Evolutionary conservation across 2,329 filamentous ascomycete genomes (phyloP).

Genomic region (Alternaria incomplexa): DNA sequence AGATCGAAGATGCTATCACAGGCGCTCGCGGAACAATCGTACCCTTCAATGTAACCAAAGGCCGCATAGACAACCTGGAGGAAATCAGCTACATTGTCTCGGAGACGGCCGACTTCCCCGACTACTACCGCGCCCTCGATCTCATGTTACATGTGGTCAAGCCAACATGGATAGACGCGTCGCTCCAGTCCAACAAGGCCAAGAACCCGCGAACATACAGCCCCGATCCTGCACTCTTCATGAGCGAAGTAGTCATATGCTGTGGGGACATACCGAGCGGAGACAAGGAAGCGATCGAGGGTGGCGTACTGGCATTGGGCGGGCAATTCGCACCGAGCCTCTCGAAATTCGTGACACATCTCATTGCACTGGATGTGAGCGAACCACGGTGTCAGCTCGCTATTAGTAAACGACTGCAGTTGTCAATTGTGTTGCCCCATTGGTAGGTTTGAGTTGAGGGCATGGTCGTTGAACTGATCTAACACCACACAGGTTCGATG

Average conservation of each 20-base stretch:
- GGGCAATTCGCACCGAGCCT: conserved; percentile 78
- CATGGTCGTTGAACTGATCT: neutral
- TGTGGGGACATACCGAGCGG: conserved; percentile 83
- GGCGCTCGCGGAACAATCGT: conserved; percentile 58
- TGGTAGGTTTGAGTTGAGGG: conserved; percentile 63
- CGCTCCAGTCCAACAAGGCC: conserved; percentile 71
- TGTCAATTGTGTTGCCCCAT: conserved; percentile 89
- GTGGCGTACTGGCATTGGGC: conserved; percentile 86
- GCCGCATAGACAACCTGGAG: conserved; percentile 49
- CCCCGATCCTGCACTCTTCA: conserved; percentile 88
- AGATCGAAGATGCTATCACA: conserved; percentile 57
- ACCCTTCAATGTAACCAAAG: conserved; percentile 46
- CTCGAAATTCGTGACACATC: conserved; percentile 80
- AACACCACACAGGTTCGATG: conserved; percentile 76
- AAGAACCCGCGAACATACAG: conserved; percentile 84
- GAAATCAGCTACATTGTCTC: conserved; percentile 71
- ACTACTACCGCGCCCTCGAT: conserved; percentile 76
- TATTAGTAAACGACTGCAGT: conserved; percentile 68
- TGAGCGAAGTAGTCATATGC: conserved; percentile 81
- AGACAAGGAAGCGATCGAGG: conserved; percentile 91
- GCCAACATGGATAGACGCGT: conserved; percentile 77
- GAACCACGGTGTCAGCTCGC: conserved; percentile 73
- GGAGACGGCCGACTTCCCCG: conserved; percentile 87
- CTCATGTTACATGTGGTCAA: conserved; percentile 84
- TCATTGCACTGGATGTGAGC: conserved; percentile 80